phyloP scores from a whole-genome alignment of 306 rosid species.

The Glycine tomentella region DNA sequence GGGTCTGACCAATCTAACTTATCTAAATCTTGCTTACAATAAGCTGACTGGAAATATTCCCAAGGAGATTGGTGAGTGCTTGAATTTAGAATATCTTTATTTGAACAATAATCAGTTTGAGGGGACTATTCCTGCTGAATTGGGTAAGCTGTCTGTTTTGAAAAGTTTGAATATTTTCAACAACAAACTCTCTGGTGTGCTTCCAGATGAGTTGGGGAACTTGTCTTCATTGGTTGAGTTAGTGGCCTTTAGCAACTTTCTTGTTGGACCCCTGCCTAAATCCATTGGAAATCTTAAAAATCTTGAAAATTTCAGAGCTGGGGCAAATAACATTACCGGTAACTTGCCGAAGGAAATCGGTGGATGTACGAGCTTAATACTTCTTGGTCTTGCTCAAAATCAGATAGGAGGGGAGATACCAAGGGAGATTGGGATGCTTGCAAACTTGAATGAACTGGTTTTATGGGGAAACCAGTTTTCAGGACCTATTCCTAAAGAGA shows the following conservation, averaged over 20 bases:
- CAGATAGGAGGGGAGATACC: conserved; percentile 77
- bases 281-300: conserved; percentile 82
- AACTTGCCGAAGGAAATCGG: conserved; percentile 79
- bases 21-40: conserved; percentile 72
- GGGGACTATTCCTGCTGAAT: conserved; percentile 72
- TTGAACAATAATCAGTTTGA: conserved; percentile 76
- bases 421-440: conserved; percentile 82
- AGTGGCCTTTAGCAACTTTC: conserved; percentile 78
- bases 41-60: conserved; percentile 68
- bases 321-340: conserved; percentile 86
- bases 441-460: conserved; percentile 63
- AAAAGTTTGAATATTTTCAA: conserved; percentile 77
- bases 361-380: conserved; percentile 66
- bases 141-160: conserved; percentile 70
- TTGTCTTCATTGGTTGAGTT: conserved; percentile 73
- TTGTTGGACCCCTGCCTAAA: conserved; percentile 77
- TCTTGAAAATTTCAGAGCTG: conserved; percentile 75
- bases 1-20: conserved; percentile 62
- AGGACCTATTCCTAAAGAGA: conserved; percentile 82
- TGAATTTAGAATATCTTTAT: conserved; percentile 56
- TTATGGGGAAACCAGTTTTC: conserved; percentile 76
- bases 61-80: conserved; percentile 78
- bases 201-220: conserved; percentile 82
- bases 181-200: conserved; percentile 68
- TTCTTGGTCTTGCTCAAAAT: conserved; percentile 95